Base-by-base conservation (phyloP, 129 eudicot genomes). In the Solidago caesia region DNA sequence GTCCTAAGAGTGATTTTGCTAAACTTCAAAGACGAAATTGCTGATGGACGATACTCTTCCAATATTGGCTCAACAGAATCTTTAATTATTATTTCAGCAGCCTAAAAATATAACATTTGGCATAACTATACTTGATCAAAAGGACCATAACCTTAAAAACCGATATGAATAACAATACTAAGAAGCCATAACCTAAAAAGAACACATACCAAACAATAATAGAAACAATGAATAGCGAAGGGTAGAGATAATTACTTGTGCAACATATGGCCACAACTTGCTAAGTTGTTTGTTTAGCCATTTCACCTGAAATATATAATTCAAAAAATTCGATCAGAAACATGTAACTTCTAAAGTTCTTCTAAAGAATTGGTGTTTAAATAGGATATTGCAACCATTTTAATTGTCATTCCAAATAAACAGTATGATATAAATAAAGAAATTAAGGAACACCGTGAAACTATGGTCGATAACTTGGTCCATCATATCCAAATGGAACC, bases 41-140 rank as follows among this genome's bases (percentile, higher is more conserved):
- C 98, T 4, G 97, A 77, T 80, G 98, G 98, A 45, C 98, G 96
- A 84, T 94, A 94, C 49, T 94, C 92, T 86, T 94, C 98, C 79
- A 94, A 68, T 68, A 94, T 80, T 6, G 98, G 98, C 80, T 94
- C 98, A 56, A 94, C 97, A 8, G 91, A 85, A 67, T 94, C 97
- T 65, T 62, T 94, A 56, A 94, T 90, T 72, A 94, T 81, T 58
- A 86, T 82, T 56, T 86, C 87, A 62, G 91, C 97, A 47, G 98
- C 98, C 98, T 94, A 88, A 68, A 68, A 73, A 75, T 71, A 51
- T 66, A 27, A 33, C 68, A 84, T 64, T 43, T 65, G 44, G 61
- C 65, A 72, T 25, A 46, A 25, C n/a, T 11, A 41, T 49, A 64
- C 56, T 61, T 44, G 42, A 58, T 58, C 12, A 57, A 56, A 42